Percentiles rank a stretch among this genome's conserved stretches.
Conservation (phyloP, 2,329 filamentous ascomycete genomes). For the Ophiosphaerella narmari region DNA sequence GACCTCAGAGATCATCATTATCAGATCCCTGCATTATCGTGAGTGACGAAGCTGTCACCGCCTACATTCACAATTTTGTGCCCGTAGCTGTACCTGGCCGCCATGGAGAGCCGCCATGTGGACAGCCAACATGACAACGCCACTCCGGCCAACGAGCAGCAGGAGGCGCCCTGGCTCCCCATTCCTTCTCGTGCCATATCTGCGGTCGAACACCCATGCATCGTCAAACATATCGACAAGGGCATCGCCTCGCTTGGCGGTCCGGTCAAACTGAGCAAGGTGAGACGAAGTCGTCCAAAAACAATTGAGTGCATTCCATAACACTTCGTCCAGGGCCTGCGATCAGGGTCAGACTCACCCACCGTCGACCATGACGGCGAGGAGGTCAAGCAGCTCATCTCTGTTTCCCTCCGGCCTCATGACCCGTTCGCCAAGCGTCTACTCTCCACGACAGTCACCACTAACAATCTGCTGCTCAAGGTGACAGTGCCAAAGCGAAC, state of each 20-base stretch:
- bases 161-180: slow-evolving; percentile 51
- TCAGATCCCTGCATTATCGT: slow-evolving; percentile 11
- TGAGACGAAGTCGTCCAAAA: slow-evolving; percentile 26
- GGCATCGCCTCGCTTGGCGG: slow-evolving; percentile 67
- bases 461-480: slow-evolving; percentile 84
- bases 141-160: slow-evolving; percentile 6
- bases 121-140: slow-evolving; percentile 14
- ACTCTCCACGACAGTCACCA: slow-evolving; percentile 73
- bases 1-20: not conserved
- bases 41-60: slow-evolving; percentile 4
- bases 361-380: slow-evolving; percentile 26
- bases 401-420: slow-evolving; percentile 77
- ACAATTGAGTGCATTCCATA: slow-evolving; percentile 6
- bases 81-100: not conserved
- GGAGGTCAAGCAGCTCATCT: slow-evolving; percentile 57
- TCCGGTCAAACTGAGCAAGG: slow-evolving; percentile 58
- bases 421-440: slow-evolving; percentile 80
- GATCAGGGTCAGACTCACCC: slow-evolving; percentile 30
- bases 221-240: slow-evolving; percentile 67
- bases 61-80: not conserved
- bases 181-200: slow-evolving; percentile 61
- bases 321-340: slow-evolving; percentile 28
- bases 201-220: slow-evolving; percentile 69
- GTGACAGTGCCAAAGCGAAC: slow-evolving; percentile 86
- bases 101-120: not conserved